phyloP scores from a whole-genome alignment of 2,329 filamentous ascomycete genomes.

The Nothopassalora personata region DNA sequence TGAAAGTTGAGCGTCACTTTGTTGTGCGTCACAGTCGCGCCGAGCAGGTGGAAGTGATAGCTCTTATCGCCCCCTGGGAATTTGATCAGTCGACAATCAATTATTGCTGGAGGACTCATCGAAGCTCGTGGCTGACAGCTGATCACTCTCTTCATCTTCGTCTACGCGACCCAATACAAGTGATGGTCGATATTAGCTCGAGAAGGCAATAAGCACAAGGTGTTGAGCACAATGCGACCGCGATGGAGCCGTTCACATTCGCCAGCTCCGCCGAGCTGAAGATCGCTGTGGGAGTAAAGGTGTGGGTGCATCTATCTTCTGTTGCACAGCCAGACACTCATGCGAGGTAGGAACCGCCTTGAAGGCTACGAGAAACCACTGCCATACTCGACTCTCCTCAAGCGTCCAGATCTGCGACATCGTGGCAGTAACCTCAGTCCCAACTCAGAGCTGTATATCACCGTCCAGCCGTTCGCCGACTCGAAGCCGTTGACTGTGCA shows the following conservation, averaged over 20 bases:
- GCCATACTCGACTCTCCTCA: conserved; percentile 71
- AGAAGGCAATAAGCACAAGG: neutral
- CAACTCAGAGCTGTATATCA: conserved; percentile 86
- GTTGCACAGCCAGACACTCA: conserved; percentile 19
- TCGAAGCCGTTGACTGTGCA: conserved; percentile 92
- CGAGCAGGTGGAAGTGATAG: too few relatives aligned
- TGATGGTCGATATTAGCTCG: neutral
- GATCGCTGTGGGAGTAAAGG: conserved; percentile 60
- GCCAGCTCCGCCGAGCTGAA: conserved; percentile 80
- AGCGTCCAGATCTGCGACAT: conserved; percentile 74
- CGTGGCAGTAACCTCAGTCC: conserved; percentile 79
- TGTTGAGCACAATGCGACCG: neutral
- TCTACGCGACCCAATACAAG: too few relatives aligned
- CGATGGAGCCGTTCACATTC: conserved; percentile 94
- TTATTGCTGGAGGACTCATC: too few relatives aligned
- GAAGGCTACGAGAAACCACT: conserved; percentile 73
- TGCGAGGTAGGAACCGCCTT: conserved; percentile 52
- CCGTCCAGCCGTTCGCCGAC: conserved; percentile 88
- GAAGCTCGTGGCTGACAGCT: too few relatives aligned
- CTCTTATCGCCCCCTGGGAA: too few relatives aligned
- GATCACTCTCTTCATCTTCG: too few relatives aligned
- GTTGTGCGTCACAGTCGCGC: too few relatives aligned
- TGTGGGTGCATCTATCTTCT: conserved; percentile 44
- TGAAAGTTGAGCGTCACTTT: too few relatives aligned
- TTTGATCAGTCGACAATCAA: too few relatives aligned